phyloP scores from a whole-genome alignment of 768 basidiomycete genomes.

The Boletus rubroflammeus region DNA sequence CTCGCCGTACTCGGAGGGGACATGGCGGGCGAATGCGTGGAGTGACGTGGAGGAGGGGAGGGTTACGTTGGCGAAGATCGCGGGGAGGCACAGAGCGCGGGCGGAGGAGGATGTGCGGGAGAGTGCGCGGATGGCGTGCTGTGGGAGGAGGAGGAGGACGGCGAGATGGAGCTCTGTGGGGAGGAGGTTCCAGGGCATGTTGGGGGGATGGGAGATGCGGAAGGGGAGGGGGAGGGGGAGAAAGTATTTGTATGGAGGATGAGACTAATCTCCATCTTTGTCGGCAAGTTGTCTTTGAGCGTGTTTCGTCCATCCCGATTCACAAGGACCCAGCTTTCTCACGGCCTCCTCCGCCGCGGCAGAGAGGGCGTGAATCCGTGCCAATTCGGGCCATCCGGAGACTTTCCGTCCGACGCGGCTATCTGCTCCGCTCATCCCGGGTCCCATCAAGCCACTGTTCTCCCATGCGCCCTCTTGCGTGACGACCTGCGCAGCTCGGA shows the following conservation, averaged over 20 bases:
- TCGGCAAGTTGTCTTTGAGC: background rate
- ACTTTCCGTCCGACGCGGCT: conserved; percentile 26
- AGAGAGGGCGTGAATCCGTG: conserved; percentile 12
- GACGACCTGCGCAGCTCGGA: no score
- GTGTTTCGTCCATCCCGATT: conserved; percentile 16
- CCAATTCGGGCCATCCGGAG: conserved; percentile 13
- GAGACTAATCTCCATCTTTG: conserved; percentile 18
- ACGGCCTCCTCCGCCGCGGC: conserved; percentile 5
- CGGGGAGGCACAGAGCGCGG: conserved; percentile 54
- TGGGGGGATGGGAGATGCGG: background rate
- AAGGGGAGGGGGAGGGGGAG: no score
- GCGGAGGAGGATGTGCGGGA: conserved; percentile 47
- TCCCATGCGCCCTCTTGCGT: background rate
- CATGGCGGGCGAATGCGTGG: conserved; percentile 48
- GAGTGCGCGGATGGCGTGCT: conserved; percentile 43
- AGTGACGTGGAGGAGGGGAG: conserved; percentile 47
- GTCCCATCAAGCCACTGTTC: background rate
- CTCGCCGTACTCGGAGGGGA: conserved; percentile 53
- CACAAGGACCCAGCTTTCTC: conserved; percentile 13
- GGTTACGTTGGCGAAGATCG: conserved; percentile 56
- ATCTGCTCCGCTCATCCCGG: conserved; percentile 17
- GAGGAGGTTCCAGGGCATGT: conserved; percentile 49
- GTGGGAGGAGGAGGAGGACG: conserved; percentile 48
- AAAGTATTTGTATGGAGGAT: background rate
- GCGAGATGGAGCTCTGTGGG: conserved; percentile 65